Conservation (phyloP, 2,329 filamentous ascomycete species). For the Atkinsonella hypoxylon region DNA sequence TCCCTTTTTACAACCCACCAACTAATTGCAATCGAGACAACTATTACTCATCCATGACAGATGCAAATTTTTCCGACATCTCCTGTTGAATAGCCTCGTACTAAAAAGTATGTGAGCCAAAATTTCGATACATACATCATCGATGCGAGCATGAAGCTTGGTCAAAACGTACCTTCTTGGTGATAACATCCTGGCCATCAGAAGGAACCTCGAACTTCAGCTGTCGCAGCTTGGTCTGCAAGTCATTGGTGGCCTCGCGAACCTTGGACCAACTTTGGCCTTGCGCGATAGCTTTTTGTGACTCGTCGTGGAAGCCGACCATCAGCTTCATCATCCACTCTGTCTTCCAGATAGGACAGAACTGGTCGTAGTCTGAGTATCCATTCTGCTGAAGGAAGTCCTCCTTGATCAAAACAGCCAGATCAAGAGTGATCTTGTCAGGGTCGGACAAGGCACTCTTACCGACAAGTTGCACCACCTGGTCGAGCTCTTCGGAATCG, state of each 20-base stretch:
- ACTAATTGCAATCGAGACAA: constrained; percentile 4
- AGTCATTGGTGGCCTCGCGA: constrained; percentile 75
- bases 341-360: constrained; percentile 99
- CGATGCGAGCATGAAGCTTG: no score
- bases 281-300: constrained; percentile 86
- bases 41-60: constrained; percentile 81
- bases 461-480: constrained; percentile 95
- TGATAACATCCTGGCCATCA: constrained; percentile 69
- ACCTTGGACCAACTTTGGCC: constrained; percentile 90
- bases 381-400: constrained; percentile 99
- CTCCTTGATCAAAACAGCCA: constrained; percentile 87
- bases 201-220: constrained; percentile 96
- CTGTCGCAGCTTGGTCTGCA: constrained; percentile 72
- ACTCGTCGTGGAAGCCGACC: constrained; percentile 95
- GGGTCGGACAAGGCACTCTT: constrained; percentile 92
- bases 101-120: constrained; percentile 28
- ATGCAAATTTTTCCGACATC: constrained; percentile 96
- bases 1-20: constrained; percentile 9
- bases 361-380: constrained; percentile 98
- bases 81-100: constrained; percentile 85
- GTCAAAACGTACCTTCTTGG: constrained; percentile 57
- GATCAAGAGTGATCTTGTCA: constrained; percentile 96
- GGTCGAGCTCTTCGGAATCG: constrained; percentile 92
- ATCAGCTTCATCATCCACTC: constrained; percentile 99
- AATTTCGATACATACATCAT: not conserved